Conservation (phyloP, 306 rosid genomes). For the Medicago ruthenica region DNA sequence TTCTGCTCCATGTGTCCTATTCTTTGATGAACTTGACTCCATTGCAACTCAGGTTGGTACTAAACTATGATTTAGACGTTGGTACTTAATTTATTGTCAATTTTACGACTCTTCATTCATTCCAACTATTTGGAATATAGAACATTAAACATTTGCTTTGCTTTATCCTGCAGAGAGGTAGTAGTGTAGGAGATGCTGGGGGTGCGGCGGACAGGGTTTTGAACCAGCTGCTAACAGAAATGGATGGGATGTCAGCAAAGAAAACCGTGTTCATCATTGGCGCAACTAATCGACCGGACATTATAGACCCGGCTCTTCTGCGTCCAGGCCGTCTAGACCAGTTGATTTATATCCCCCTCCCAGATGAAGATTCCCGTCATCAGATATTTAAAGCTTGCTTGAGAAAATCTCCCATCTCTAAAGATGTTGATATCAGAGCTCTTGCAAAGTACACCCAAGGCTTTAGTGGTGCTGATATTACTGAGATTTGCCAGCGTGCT, state of each 20-base stretch:
- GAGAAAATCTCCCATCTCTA: constrained; percentile 90
- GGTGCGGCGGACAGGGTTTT: constrained; percentile 98
- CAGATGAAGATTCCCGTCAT: constrained; percentile 90
- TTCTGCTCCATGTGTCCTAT: constrained; percentile 98
- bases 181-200: constrained; percentile 97
- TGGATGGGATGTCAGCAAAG: constrained; percentile 99
- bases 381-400: constrained; percentile 89
- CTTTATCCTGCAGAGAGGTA: constrained; percentile 74
- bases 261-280: constrained; percentile 97
- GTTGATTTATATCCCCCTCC: constrained; percentile 95
- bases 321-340: constrained; percentile 99
- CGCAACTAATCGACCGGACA: constrained; percentile 96
- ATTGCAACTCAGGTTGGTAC: constrained; percentile 95
- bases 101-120: constrained; percentile 29
- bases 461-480: constrained; percentile 96
- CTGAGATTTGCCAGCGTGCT: constrained; percentile 96
- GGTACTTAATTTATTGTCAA: not conserved
- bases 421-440: constrained; percentile 88
- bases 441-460: constrained; percentile 99
- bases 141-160: constrained; percentile 35
- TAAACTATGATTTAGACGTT: constrained; percentile 11
- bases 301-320: constrained; percentile 93
- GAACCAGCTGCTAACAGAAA: constrained; percentile 94
- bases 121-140: not conserved
- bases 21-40: constrained; percentile 98